Base-by-base conservation (phyloP, 1,284 basidiomycete species). In the Coriolopsis trogii region DNA sequence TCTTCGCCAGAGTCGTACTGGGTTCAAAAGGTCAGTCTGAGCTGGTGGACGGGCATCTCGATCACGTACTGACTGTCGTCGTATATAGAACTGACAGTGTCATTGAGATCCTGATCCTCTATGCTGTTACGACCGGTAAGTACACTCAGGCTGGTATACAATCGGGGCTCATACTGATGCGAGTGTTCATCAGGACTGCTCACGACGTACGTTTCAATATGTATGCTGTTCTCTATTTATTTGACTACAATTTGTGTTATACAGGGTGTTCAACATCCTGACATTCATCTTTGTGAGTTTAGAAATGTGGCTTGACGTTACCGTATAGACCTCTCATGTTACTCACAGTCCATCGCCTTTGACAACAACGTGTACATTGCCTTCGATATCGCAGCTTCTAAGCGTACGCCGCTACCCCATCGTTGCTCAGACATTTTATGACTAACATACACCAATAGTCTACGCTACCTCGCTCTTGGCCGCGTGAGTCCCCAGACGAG, bases 1-100 rank as follows among this genome's bases (percentile, higher is more conserved):
- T 6, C 33, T 52, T 16, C 50, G 41, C 13, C 15, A 28, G 10
- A 52, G 50, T n/a, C 50, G 50, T 5, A 52, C 50, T 10, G 50
- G 50, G 5, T 24, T 46, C 12, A 52, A 41, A 28, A 26, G 33
- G 50, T 52, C 10, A 6, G 30, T n/a, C n/a, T n/a, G n/a, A n/a
- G n/a, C 24, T 13, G 5, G 18, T 9, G 13, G 10, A 15, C 13
- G 10, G 7, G n/a, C 6, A 4, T 10, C 10, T 13, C 13, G 8
- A 38, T 10, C 18, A 6, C 10, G 13, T 16, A 8, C 30, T 4
- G 5, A 5, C 16, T 7, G 20, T 20, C 18, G n/a, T n/a, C n/a
- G n/a, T n/a, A n/a, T 13, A 6, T 16, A 38, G 36, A 6, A 20
- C 36, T 13, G 36, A 38, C 23, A 21, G 20, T 20, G 16, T 20